Conservation (phyloP, 495 filamentous ascomycete genomes). For the Astrothelium macrocarpum region DNA sequence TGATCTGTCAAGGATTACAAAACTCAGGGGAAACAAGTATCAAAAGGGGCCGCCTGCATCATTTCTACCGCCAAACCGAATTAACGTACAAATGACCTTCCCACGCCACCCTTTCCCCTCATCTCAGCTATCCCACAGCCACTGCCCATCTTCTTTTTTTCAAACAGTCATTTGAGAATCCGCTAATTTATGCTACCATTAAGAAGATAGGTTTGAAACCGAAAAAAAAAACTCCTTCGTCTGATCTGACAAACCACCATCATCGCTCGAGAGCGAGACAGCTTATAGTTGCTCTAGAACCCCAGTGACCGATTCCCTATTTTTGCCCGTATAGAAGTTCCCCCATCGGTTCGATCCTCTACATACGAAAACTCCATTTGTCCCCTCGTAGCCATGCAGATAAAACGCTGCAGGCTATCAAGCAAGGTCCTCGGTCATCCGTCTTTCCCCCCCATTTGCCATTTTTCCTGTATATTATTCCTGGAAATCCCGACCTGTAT, state of each 20-base stretch:
- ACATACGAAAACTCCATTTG: neutral
- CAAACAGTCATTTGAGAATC: neutral
- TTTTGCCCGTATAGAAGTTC: too few species aligned
- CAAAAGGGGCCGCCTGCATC: conserved; percentile 10
- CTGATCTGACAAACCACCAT: neutral
- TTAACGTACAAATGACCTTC: conserved; percentile 10
- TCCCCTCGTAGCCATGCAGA: neutral
- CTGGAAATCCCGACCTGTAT: conserved; percentile 6
- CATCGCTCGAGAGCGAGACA: too few species aligned
- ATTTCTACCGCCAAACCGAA: neutral
- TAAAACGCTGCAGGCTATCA: neutral
- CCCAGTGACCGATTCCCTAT: conserved; percentile 2
- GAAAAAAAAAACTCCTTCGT: neutral
- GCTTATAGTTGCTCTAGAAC: too few species aligned
- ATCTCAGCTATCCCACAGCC: neutral
- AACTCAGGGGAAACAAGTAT: neutral
- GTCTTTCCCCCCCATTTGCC: neutral
- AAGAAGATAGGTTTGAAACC: neutral
- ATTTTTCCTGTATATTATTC: conserved; percentile 6
- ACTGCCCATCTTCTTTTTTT: neutral
- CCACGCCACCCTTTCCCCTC: neutral
- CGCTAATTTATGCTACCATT: conserved; percentile 8
- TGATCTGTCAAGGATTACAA: neutral
- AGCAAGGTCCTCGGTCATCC: conserved; percentile 3
- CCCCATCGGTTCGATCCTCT: too few species aligned